Percentiles rank a stretch among this genome's conserved stretches.
Conservation (phyloP, 768 basidiomycete species). For the Cubamyces sp. region DNA sequence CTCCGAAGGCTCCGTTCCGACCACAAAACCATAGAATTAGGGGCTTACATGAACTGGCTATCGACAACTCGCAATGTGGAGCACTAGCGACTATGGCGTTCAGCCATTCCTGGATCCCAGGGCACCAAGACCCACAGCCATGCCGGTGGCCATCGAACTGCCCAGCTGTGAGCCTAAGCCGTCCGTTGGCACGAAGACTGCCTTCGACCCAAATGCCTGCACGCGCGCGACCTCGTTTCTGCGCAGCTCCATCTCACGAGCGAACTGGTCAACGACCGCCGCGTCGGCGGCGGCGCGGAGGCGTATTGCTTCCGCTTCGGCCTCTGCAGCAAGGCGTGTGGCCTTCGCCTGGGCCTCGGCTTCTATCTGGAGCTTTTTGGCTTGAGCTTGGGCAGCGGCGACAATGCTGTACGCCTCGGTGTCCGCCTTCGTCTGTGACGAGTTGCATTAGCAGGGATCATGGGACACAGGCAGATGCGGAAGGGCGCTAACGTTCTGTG, state of each 20-base stretch:
- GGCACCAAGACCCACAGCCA: slow-evolving; percentile 36
- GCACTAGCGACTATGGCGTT: neutral
- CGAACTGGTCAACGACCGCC: slow-evolving; percentile 63
- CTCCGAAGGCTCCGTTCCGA: too few relatives aligned
- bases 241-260: slow-evolving; percentile 75
- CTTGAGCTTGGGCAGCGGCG: slow-evolving; percentile 74
- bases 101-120: neutral
- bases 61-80: too few relatives aligned
- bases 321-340: slow-evolving; percentile 72
- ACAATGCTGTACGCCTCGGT: slow-evolving; percentile 75
- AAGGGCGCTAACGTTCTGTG: slow-evolving; percentile 47
- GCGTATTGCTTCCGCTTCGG: slow-evolving; percentile 70
- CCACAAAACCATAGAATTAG: too few relatives aligned
- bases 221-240: slow-evolving; percentile 67
- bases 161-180: slow-evolving; percentile 61
- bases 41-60: too few relatives aligned
- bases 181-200: slow-evolving; percentile 73
- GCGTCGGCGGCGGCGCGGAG: slow-evolving; percentile 68
- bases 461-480: neutral
- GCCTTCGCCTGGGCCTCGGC: slow-evolving; percentile 81
- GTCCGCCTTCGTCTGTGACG: slow-evolving; percentile 64
- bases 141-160: slow-evolving; percentile 61
- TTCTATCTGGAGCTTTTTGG: slow-evolving; percentile 66
- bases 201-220: slow-evolving; percentile 67
- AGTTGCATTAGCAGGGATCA: neutral